Evolutionary conservation across 805 yeast species (phyloP), one percentile per base, ranked within the genome.

Genomic region (Ogataea nitratoaversa): DNA sequence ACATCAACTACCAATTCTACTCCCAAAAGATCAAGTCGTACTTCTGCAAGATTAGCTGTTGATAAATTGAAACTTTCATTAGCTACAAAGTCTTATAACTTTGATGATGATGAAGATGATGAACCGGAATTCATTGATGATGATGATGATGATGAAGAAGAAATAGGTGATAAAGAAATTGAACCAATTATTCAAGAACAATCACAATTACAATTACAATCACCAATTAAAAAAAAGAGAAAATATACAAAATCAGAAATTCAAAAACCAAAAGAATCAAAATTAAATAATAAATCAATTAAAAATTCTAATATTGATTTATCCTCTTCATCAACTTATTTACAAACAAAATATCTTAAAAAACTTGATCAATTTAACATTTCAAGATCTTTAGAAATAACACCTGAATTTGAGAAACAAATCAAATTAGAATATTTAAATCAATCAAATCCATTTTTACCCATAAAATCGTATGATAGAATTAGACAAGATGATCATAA

Each of bases 1-100:
- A 46, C 48, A 9, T 40, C 51, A 9, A 44, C 44, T 4, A 45
- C 47, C 1, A 42, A 44, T 20, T 35, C 48, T 2, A 34, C 45
- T 3, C 46, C 48, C 3, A 44, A 32, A 19, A 30, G 37, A n/a
- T 34, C 40, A 16, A 27, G 30, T 20, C 33, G 37, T 7, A 36
- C n/a, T 13, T 40, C 41, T 16, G 44, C 47, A 6, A 44, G 23
- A 16, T 32, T 35, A 27, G 43, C 43, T 13, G 44, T 46, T 2
- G 46, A 45, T 5, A 36, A 38, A n/a, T 22, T 40, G 35, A 31
- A 38, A n/a, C 17, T 19, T 3, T 13, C 40, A 9, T 11, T 24
- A 13, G 24, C 39, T 7, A 13, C n/a, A 12, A 28, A 31, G 25
- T 9, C 29, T 13, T n/a, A n/a, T n/a, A n/a, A n/a, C n/a, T n/a